Evolutionary conservation across 768 basidiomycete genomes (phyloP), one percentile per base, ranked within the genome.

Genomic region (Cubamyces sp.): DNA sequence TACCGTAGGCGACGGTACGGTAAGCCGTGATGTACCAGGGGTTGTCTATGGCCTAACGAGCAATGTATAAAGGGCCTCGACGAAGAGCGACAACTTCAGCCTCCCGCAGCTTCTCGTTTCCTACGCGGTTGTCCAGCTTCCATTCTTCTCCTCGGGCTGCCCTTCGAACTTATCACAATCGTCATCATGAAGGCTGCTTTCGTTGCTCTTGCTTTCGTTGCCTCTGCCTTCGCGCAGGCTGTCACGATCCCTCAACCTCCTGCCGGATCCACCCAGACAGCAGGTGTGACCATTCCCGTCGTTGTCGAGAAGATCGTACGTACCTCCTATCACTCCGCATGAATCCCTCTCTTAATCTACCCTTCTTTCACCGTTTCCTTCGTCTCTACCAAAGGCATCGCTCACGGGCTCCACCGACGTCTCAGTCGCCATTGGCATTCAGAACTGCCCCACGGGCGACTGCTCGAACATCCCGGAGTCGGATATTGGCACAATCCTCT

Each of bases 351-450:
- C 5, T 15, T n/a, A 6, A 21, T 43, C 21, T 3, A 12, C 16
- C 42, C 18, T n/a, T 6, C 42, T 6, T n/a, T 43, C 42, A 11
- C 9, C 12, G 42, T 15, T 15, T 42, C 41, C 42, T 11, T 6
- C 42, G 6, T 21, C 9, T 8, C 19, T 16, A 19, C 9, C 19
- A 53, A 39, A 53, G 40, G 37, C 34, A 11, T 53, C 51, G 39
- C 51, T 53, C 15, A 53, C 51, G 19, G 51, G 51, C 37, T 53
- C 51, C 1, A n/a, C 23, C 14, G 51, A 53, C 37, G 39, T 53
- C 28, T 18, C 51, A 23, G 39, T 53, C 51, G 51, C 51, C 11
- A 53, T 53, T n/a, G 51, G 51, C 21, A 37, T 53, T 19, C n/a
- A 53, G 51, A 25, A 18, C 19, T 53, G 51, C 19, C 18, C n/a